Conservation (phyloP, 495 filamentous ascomycete genomes). For the Aspergillus leporis region DNA sequence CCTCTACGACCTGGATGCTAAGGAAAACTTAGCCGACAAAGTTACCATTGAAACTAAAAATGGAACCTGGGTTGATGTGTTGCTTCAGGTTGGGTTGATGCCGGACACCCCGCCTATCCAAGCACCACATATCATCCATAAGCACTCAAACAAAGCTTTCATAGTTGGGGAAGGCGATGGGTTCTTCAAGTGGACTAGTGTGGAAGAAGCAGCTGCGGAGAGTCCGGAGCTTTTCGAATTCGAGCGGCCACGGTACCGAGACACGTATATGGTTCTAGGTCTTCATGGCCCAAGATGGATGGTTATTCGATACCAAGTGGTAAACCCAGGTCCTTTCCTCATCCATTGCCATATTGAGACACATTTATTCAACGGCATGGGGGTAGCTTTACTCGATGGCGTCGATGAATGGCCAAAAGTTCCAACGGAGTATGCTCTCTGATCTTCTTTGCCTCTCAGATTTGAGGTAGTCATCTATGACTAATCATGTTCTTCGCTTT, state of each 20-base stretch:
- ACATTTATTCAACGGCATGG: constrained; percentile 51
- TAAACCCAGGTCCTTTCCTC: constrained; percentile 50
- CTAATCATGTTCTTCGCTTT: not conserved
- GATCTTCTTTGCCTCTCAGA: not conserved
- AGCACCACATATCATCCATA: constrained; percentile 60
- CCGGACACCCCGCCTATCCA: constrained; percentile 25
- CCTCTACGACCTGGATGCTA: constrained; percentile 35
- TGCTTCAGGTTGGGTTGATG: constrained; percentile 35
- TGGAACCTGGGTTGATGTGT: constrained; percentile 59
- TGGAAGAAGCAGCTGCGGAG: constrained; percentile 50
- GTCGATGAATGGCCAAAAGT: constrained; percentile 47
- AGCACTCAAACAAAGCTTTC: constrained; percentile 62
- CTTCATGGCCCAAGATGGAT: constrained; percentile 39
- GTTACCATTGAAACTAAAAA: constrained; percentile 53
- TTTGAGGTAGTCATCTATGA: not conserved
- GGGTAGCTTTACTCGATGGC: constrained; percentile 50
- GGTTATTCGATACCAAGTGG: constrained; percentile 50
- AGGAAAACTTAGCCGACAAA: not conserved
- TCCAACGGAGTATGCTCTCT: constrained; percentile 17
- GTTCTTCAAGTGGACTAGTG: constrained; percentile 48
- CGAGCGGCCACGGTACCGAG: constrained; percentile 50
- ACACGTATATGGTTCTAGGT: constrained; percentile 35
- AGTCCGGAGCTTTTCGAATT: constrained; percentile 55
- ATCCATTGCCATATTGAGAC: constrained; percentile 57
- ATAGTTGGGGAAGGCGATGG: constrained; percentile 54